phyloP scores from a whole-genome alignment of 2,329 filamentous ascomycete species.

The Phyllosticta citrichinensis region DNA sequence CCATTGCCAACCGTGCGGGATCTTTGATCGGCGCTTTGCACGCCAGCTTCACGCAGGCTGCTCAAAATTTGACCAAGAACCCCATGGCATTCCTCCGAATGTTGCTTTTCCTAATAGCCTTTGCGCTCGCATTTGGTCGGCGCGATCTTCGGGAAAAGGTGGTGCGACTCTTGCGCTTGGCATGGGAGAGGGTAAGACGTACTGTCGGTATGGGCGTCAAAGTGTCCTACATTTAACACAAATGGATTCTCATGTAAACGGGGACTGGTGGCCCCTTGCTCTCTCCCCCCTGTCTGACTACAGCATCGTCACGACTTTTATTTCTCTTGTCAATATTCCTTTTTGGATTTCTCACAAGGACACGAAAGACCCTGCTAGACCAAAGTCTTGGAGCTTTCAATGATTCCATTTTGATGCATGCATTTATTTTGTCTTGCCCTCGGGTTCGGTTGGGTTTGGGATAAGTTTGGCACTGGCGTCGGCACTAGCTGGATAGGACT shows the following conservation, averaged over 20 bases:
- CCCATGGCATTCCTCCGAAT: slow-evolving; percentile 50
- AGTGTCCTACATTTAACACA: slow-evolving; percentile 75
- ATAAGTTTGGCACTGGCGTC: neutral
- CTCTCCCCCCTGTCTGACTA: neutral
- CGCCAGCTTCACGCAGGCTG: slow-evolving; percentile 40
- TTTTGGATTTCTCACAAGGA: neutral
- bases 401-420: neutral
- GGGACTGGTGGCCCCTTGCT: neutral
- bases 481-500: neutral
- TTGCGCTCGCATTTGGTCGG: slow-evolving; percentile 67
- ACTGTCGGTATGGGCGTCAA: slow-evolving; percentile 96
- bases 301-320: neutral
- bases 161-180: slow-evolving; percentile 54
- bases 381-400: neutral
- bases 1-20: slow-evolving; percentile 1
- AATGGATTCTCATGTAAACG: neutral
- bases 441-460: neutral
- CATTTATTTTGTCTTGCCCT: neutral
- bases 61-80: slow-evolving; percentile 42
- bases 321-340: neutral
- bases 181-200: slow-evolving; percentile 71
- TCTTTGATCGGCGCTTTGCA: slow-evolving; percentile 29
- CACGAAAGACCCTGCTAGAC: neutral
- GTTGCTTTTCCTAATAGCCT: slow-evolving; percentile 67
- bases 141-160: slow-evolving; percentile 66